phyloP scores from a whole-genome alignment of 768 basidiomycete genomes.

The Collybiopsis luxurians region DNA sequence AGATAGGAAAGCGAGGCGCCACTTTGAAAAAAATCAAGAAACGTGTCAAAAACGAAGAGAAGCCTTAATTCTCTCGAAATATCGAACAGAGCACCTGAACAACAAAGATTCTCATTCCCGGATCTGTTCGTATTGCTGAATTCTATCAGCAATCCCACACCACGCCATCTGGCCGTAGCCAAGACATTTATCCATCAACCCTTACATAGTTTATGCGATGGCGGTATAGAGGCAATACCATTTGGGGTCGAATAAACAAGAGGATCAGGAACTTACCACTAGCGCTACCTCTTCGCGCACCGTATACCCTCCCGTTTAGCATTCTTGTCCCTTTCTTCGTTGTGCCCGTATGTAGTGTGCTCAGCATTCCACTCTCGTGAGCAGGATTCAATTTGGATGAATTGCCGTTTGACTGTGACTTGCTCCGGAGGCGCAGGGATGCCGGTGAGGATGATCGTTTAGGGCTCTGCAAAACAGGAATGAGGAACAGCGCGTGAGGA shows the following conservation, averaged over 20 bases:
- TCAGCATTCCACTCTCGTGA: conserved; percentile 7
- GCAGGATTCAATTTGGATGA: conserved; percentile 4
- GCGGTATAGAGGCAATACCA: too few relatives aligned
- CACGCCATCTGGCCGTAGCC: too few relatives aligned
- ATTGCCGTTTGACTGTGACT: not conserved
- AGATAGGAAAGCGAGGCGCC: not conserved
- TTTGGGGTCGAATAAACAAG: not conserved
- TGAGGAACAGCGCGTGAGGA: not conserved
- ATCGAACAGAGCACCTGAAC: not conserved
- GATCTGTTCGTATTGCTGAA: not conserved
- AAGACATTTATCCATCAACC: too few relatives aligned
- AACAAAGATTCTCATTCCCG: too few relatives aligned
- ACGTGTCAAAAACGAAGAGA: conserved; percentile 1
- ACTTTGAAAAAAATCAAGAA: not conserved
- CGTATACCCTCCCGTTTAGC: conserved; percentile 88
- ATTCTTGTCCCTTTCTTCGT: conserved; percentile 50
- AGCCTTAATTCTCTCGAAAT: not conserved
- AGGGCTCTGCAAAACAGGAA: not conserved
- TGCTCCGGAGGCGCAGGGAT: not conserved
- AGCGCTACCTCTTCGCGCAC: conserved; percentile 30
- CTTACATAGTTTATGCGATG: too few relatives aligned
- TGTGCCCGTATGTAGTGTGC: conserved; percentile 14
- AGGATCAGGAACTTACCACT: conserved; percentile 16
- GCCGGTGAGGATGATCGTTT: not conserved
- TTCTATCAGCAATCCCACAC: too few relatives aligned